A percentile compares a stretch with the other conserved stretches of the same genome.
Evolutionary conservation across 176 grass and related monocot species (phyloP).

Genomic region (Juncus effusus): DNA sequence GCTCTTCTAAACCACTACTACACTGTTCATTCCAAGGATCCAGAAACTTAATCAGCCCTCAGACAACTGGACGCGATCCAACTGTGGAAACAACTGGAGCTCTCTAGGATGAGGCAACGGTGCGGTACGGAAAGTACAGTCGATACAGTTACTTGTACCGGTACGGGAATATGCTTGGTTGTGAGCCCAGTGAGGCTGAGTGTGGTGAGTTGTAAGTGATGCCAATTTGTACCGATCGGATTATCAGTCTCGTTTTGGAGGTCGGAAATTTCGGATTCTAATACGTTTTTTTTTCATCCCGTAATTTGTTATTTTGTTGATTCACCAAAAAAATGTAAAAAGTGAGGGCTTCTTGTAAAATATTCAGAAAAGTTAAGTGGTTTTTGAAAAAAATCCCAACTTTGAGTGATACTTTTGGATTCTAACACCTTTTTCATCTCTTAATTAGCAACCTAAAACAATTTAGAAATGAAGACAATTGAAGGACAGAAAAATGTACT

Average conservation of each 20-base stretch:
- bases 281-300: constrained; percentile 46
- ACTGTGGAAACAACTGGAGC: constrained; percentile 66
- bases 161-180: neutral
- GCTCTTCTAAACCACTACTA: neutral
- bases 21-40: constrained; percentile 30
- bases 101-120: constrained; percentile 38
- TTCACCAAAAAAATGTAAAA: constrained; percentile 37
- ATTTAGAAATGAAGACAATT: too few relatives aligned
- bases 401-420: too few relatives aligned
- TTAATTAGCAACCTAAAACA: too few relatives aligned
- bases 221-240: constrained; percentile 30
- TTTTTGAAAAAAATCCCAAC: too few relatives aligned
- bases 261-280: constrained; percentile 53
- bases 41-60: constrained; percentile 48
- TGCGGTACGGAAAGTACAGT: constrained; percentile 17
- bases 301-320: constrained; percentile 66
- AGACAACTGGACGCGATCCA: constrained; percentile 13
- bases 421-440: too few relatives aligned
- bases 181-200: neutral
- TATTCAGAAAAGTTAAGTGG: too few relatives aligned
- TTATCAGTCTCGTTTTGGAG: constrained; percentile 40
- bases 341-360: too few relatives aligned
- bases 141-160: neutral
- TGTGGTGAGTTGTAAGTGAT: constrained; percentile 9
- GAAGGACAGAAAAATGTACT: too few relatives aligned